Percentiles rank a stretch among this genome's conserved stretches.
phyloP scores from a whole-genome alignment of 176 grass and related monocot species.

The Avena eriantha region DNA sequence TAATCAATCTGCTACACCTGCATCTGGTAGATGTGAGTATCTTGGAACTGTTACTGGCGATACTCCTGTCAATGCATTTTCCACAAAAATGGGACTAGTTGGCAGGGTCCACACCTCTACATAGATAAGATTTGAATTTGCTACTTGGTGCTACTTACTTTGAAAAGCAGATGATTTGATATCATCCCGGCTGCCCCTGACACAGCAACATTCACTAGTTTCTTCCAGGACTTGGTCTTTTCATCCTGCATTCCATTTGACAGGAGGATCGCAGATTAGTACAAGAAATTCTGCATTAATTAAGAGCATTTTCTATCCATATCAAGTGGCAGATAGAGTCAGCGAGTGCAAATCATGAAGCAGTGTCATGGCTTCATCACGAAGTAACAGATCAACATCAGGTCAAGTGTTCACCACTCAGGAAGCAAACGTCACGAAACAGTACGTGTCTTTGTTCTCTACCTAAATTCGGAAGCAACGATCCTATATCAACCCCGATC shows the following conservation, averaged over 20 bases:
- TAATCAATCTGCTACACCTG: not conserved
- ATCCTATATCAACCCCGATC: not conserved
- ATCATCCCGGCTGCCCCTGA: slow-evolving; percentile 97
- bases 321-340: not conserved
- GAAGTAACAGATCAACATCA: not conserved
- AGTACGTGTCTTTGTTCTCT: not conserved
- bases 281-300: not conserved
- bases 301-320: not conserved
- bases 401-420: slow-evolving; percentile 7
- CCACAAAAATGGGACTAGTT: not conserved
- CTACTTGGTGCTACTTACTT: slow-evolving; percentile 51
- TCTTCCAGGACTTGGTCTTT: slow-evolving; percentile 91
- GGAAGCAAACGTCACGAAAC: not conserved
- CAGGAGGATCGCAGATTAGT: not conserved
- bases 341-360: not conserved
- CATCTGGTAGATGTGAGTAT: not conserved
- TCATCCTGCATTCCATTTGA: slow-evolving; percentile 50
- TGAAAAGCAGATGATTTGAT: slow-evolving; percentile 94
- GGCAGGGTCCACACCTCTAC: not conserved
- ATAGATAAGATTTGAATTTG: not conserved
- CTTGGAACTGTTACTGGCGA: not conserved
- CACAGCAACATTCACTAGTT: slow-evolving; percentile 77
- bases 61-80: not conserved
- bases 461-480: not conserved
- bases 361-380: not conserved